A percentile compares a stretch with the other conserved stretches of the same genome.
phyloP scores from a whole-genome alignment of 208 protist species.

The Crithidia bombi region DNA sequence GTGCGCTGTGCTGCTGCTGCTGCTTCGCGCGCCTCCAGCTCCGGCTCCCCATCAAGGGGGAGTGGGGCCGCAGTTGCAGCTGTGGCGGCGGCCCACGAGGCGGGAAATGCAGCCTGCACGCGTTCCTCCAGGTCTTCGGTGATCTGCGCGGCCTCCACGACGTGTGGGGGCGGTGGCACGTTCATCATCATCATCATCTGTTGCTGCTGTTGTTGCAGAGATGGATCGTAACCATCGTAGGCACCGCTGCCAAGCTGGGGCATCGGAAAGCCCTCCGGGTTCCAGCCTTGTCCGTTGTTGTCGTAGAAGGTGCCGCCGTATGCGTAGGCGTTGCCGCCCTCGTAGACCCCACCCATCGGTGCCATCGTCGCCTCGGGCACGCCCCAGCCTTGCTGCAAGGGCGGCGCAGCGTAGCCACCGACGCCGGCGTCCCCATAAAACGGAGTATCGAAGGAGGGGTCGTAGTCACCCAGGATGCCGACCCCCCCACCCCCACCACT shows the following conservation, averaged over 20 bases:
- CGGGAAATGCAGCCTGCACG: conserved; percentile 47
- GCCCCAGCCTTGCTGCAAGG: neutral
- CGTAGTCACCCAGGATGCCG: conserved; percentile 21
- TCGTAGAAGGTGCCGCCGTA: neutral
- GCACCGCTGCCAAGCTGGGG: neutral
- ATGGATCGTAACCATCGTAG: neutral
- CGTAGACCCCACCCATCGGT: neutral
- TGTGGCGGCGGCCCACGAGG: conserved; percentile 23
- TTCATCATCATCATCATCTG: conserved; percentile 5
- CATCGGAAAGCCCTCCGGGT: neutral
- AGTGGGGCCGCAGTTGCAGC: neutral
- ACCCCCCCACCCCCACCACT: neutral
- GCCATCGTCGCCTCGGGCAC: conserved; percentile 2
- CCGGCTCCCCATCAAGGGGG: conserved; percentile 20
- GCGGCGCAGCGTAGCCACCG: neutral
- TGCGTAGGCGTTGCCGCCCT: neutral
- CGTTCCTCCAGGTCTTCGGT: conserved; percentile 50
- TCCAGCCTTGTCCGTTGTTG: conserved; percentile 12
- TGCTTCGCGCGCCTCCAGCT: neutral
- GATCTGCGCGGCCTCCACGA: conserved; percentile 36
- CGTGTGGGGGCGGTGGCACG: conserved; percentile 16
- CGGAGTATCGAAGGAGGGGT: conserved; percentile 9
- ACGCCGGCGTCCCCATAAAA: neutral
- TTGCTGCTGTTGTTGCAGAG: neutral
- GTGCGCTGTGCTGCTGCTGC: neutral